A percentile compares a stretch with the other conserved stretches of the same genome.
These are phyloP conservation scores for Delitschia confertaspora DNA, from an alignment of 495 filamentous ascomycete genomes.

Conservation along the genomic window DNA sequence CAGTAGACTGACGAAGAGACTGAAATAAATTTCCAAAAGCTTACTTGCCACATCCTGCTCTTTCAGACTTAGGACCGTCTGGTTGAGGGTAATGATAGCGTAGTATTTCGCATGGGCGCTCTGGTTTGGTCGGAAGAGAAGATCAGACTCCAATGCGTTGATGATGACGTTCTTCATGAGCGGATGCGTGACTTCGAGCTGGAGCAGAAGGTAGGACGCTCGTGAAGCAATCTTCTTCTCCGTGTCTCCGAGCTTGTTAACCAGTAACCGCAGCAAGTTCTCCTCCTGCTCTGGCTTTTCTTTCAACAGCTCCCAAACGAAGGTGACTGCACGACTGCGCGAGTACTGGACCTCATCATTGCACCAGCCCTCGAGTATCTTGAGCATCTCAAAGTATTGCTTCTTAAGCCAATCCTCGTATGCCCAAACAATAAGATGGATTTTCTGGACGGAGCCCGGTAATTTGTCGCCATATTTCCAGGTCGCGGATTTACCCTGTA, in stretches of 20 bases:
- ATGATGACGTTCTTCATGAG: slow-evolving; percentile 87
- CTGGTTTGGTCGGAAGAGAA: slow-evolving; percentile 80
- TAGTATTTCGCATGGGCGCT: slow-evolving; percentile 86
- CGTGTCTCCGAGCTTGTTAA: slow-evolving; percentile 92
- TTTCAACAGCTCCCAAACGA: slow-evolving; percentile 79
- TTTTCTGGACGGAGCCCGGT: slow-evolving; percentile 58
- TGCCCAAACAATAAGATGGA: slow-evolving; percentile 78
- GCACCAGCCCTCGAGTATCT: slow-evolving; percentile 82
- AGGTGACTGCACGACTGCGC: slow-evolving; percentile 71
- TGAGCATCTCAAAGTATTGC: slow-evolving; percentile 81
- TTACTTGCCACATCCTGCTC: slow-evolving; percentile 76
- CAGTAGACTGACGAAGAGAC: slow-evolving; percentile 66
- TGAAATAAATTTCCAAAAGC: slow-evolving; percentile 82
- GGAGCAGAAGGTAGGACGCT: slow-evolving; percentile 84
- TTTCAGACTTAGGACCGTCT: slow-evolving; percentile 77
- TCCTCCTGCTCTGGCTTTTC: slow-evolving; percentile 97
- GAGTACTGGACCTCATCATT: slow-evolving; percentile 91
- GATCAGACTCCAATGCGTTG: slow-evolving; percentile 70
- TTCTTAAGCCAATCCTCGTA: slow-evolving; percentile 93
- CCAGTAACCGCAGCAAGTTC: slow-evolving; percentile 79
- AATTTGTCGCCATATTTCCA: slow-evolving; percentile 62
- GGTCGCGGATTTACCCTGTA: slow-evolving; percentile 47
- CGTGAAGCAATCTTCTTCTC: slow-evolving; percentile 90
- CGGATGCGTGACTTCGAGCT: slow-evolving; percentile 78
- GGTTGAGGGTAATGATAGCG: slow-evolving; percentile 90